Conservation (phyloP, 208 protist species). For the Wallacemonas sp. region DNA sequence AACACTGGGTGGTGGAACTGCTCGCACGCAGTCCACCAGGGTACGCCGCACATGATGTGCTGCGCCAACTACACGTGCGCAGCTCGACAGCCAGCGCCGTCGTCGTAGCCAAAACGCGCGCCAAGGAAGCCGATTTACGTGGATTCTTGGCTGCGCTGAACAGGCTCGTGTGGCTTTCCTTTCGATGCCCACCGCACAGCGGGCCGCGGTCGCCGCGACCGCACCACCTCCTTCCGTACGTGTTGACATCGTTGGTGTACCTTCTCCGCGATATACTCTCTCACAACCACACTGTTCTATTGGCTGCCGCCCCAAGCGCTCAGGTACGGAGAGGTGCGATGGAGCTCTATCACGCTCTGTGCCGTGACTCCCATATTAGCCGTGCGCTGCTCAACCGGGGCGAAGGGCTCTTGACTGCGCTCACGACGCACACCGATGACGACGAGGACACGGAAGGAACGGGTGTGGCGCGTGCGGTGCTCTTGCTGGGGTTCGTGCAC, state of each 20-base stretch:
- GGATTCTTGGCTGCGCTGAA: not conserved
- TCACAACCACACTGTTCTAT: too few species aligned
- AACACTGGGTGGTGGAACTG: slow-evolving; percentile 41
- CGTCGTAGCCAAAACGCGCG: not conserved
- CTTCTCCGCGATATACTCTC: not conserved
- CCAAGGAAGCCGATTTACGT: not conserved
- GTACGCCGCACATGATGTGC: not conserved
- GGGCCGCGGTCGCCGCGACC: not conserved
- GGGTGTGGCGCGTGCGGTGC: not conserved
- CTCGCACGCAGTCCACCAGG: not conserved
- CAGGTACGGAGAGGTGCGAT: not conserved
- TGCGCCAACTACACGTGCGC: not conserved
- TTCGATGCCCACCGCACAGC: not conserved
- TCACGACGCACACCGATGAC: slow-evolving; percentile 8
- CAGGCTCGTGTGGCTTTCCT: not conserved
- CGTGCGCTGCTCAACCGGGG: slow-evolving; percentile 15
- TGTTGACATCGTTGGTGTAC: not conserved
- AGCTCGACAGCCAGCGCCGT: not conserved
- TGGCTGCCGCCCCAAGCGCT: not conserved
- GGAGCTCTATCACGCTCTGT: slow-evolving; percentile 20
- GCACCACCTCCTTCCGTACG: not conserved
- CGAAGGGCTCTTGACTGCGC: slow-evolving; percentile 2
- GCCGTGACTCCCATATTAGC: slow-evolving; percentile 19
- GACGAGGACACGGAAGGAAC: not conserved
- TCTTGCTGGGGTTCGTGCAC: slow-evolving; percentile 41